phyloP scores from a whole-genome alignment of 1,284 basidiomycete genomes.

The Stygiomarasmius scandens region DNA sequence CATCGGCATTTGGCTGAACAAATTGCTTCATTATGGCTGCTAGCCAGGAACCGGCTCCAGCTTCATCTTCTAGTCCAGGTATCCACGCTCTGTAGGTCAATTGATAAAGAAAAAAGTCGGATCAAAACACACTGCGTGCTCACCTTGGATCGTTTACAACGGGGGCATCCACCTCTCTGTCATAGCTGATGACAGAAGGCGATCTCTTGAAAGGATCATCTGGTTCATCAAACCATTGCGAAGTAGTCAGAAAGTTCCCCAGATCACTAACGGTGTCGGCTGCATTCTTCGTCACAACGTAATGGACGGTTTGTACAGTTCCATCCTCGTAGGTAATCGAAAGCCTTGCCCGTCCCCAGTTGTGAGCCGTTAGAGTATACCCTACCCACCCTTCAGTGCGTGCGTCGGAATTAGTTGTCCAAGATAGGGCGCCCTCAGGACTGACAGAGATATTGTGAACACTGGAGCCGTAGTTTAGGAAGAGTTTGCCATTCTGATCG shows the following conservation, averaged over 20 bases:
- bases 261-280: conserved; percentile 50
- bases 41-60: conserved; percentile 60
- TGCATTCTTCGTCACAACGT: conserved; percentile 52
- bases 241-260: conserved; percentile 57
- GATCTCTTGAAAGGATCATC: conserved; percentile 57
- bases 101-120: not conserved
- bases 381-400: conserved; percentile 48
- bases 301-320: conserved; percentile 56
- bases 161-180: conserved; percentile 50
- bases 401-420: conserved; percentile 47
- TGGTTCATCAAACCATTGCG: conserved; percentile 55
- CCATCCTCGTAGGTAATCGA: conserved; percentile 55
- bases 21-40: conserved; percentile 61
- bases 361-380: conserved; percentile 47
- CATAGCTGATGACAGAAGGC: conserved; percentile 60
- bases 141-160: conserved; percentile 45
- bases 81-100: conserved; percentile 50
- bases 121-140: not conserved
- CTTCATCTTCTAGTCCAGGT: conserved; percentile 60
- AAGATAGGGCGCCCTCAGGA: conserved; percentile 52
- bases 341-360: conserved; percentile 55
- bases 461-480: conserved; percentile 47
- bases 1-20: conserved; percentile 52
- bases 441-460: conserved; percentile 47
- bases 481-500: conserved; percentile 54